Percentiles rank a stretch among this genome's conserved stretches.
Evolutionary conservation across 192 early-diverging fungal genomes (phyloP).

Genomic region (Dissophora globulifera): DNA sequence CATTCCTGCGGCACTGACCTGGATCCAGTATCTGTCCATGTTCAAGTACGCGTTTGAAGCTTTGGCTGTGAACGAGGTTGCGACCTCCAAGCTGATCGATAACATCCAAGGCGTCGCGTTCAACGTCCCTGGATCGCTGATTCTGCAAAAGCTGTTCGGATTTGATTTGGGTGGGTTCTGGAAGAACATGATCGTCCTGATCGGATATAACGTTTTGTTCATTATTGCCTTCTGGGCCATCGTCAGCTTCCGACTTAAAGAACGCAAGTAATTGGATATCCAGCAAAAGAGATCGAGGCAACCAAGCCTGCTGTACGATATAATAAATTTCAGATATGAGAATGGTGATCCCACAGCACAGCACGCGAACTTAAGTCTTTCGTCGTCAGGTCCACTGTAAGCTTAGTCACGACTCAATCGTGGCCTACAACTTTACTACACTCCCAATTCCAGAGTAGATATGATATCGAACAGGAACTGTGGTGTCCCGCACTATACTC

Average conservation of each 20-base stretch:
- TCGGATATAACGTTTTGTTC: conserved; percentile 34
- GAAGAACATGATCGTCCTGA: conserved; percentile 38
- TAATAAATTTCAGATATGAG: no score
- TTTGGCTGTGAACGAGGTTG: conserved; percentile 72
- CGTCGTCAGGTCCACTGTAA: no score
- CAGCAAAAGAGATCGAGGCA: no score
- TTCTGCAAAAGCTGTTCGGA: conserved; percentile 55
- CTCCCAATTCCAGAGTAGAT: no score
- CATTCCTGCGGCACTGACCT: conserved; percentile 66
- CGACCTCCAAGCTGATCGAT: conserved; percentile 24
- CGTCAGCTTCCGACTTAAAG: conserved; percentile 44
- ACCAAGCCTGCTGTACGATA: no score
- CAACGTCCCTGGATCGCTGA: conserved; percentile 48
- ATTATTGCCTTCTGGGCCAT: conserved; percentile 32
- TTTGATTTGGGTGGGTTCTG: conserved; percentile 46
- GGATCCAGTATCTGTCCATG: conserved; percentile 78
- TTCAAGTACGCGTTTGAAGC: conserved; percentile 82
- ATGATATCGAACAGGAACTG: no score
- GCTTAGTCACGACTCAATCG: no score
- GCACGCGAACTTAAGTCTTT: no score
- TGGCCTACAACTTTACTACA: no score
- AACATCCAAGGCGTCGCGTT: conserved; percentile 49
- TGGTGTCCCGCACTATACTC: no score
- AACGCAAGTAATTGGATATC: conserved; percentile 44
- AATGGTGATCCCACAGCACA: no score